phyloP scores from a whole-genome alignment of 2,329 filamentous ascomycete genomes.

The Colletotrichum camelliae region DNA sequence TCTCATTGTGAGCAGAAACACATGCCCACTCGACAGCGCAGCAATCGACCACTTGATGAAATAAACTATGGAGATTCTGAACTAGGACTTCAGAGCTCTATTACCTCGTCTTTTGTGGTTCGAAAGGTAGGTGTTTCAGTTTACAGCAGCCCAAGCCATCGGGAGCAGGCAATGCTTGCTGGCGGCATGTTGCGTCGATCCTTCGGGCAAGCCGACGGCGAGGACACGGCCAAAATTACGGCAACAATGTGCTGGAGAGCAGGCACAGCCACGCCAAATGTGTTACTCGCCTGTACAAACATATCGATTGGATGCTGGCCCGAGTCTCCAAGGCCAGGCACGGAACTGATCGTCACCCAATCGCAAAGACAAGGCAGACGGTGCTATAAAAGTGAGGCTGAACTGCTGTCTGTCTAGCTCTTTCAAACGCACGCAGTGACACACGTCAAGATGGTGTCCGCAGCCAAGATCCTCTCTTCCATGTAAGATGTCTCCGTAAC shows the following conservation, averaged over 20 bases:
- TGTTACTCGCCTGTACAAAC: accelerated
- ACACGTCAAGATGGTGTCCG: not conserved
- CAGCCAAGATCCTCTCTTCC: not conserved
- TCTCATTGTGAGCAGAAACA: not conserved
- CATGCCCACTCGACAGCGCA: not conserved
- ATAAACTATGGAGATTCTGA: not conserved
- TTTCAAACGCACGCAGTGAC: not conserved
- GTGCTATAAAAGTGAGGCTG: not conserved
- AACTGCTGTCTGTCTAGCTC: not conserved
- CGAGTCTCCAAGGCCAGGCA: not conserved
- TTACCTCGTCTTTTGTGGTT: not conserved
- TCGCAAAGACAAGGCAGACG: not conserved
- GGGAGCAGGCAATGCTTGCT: not conserved
- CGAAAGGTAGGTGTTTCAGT: not conserved
- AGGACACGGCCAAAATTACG: not conserved
- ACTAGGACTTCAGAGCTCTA: not conserved
- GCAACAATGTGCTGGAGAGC: accelerated
- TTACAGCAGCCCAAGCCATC: not conserved
- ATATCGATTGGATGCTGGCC: not conserved
- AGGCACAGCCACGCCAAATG: not conserved
- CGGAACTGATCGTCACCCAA: not conserved
- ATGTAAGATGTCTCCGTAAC: not conserved
- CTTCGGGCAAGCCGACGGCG: not conserved
- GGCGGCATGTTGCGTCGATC: not conserved
- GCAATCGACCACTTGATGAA: not conserved